phyloP scores from a whole-genome alignment of 345 rosid genomes.

The Populus deltoides region DNA sequence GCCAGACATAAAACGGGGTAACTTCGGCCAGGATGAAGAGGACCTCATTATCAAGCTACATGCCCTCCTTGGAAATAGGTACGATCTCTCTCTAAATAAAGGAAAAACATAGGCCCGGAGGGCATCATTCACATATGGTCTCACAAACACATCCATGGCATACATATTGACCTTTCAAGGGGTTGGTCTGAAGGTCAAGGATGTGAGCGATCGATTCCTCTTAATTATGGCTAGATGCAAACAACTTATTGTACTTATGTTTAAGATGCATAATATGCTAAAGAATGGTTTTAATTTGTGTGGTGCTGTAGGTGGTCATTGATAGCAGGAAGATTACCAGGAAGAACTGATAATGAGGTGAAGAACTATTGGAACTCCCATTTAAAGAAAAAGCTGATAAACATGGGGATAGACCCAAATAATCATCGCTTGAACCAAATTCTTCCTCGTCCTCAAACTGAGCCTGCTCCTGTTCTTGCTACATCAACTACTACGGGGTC shows the following conservation, averaged over 20 bases:
- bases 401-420: slow-evolving; percentile 76
- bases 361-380: slow-evolving; percentile 43
- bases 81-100: background rate
- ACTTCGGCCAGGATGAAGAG: slow-evolving; percentile 48
- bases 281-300: background rate
- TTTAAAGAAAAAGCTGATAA: slow-evolving; percentile 53
- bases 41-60: slow-evolving; percentile 59
- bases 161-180: background rate
- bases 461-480: background rate
- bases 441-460: slow-evolving; percentile 21
- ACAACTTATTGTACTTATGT: background rate
- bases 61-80: slow-evolving; percentile 60
- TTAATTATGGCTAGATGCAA: background rate
- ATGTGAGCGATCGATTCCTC: background rate
- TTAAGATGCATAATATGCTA: background rate
- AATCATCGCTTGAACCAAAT: slow-evolving; percentile 53
- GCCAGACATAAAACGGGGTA: slow-evolving; percentile 56
- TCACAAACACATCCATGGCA: background rate
- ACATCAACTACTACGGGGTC: background rate
- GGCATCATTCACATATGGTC: background rate
- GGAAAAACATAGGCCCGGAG: background rate
- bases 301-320: slow-evolving; percentile 30
- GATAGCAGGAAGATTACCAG: slow-evolving; percentile 32
- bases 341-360: slow-evolving; percentile 34
- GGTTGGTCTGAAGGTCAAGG: background rate